Evolutionary conservation across 164 flowering plant genomes (phyloP), one percentile per base, ranked within the genome.

Genomic region (Tinospora cordifolia): DNA sequence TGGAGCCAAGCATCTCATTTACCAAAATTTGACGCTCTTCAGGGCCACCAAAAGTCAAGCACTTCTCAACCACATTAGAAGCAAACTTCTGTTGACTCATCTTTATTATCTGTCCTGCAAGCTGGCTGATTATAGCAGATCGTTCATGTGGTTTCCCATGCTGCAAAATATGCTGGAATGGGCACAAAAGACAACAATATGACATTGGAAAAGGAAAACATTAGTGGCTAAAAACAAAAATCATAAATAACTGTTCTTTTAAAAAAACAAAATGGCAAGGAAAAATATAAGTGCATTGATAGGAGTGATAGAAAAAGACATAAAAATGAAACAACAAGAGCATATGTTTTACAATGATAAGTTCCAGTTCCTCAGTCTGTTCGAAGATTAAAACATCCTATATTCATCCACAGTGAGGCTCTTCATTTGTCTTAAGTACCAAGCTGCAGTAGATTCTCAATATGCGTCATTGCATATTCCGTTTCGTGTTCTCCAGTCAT

Each of bases 1-100:
- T 87, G 51, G 86, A 81, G 70, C 98, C 98, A 71, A 92, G 90
- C 84, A 93, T 90, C 83, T 93, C 97, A 72, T 81, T 82, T 66
- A 90, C 88, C 82, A 93, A 72, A 65, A 90, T 75, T 75, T 93
- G 87, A 21, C 94, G 90, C 76, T 90, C 92, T 51, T 81, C 86
- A 51, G 89, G 90, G 63, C 86, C 80, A 30, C 96, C 88, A 81
- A 79, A 88, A 68, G 87, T 83, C 68, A 91, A 84, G 78, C 97
- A 91, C 80, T 88, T 91, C 79, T 91, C 97, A 63, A 93, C 87
- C 75, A 93, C 97, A 82, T 93, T 91, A 27, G 98, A 93, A 73
- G 97, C 98, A 83, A 87, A 93, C 76, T 93, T 90, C 74, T 93
- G 96, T 76, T 88, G 97, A 75, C 97, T 93, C 98, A 93, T 93